Base-by-base conservation (phyloP, 257 asterid species). In the Nicotiana benthamiana region DNA sequence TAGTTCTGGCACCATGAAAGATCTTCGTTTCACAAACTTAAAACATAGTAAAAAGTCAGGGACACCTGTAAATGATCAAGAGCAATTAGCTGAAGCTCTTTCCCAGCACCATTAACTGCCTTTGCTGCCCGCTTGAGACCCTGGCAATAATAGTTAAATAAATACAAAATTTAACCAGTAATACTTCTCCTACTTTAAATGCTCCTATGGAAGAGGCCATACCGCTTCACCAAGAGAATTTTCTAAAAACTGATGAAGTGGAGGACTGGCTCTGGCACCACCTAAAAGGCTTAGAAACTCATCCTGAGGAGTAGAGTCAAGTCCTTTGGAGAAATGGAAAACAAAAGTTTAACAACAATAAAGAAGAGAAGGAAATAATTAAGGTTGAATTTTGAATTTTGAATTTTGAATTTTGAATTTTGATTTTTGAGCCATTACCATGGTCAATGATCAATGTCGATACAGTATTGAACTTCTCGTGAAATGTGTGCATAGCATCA, bases 191-290 rank as follows among this genome's bases (percentile, higher is more conserved):
- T 24, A 43, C 9, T 24, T 22, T 72, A 72, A 46, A 46, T 46
- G 9, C 24, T 72, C 60, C 60, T 15, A 60, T 72, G 40, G 60
- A 72, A 72, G 60, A 24, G 60, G 40, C 48, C 78, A 78, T 92
- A 94, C 99, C 85, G 94, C 94, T 93, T 95, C 99, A 85, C 99
- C 99, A 85, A 93, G 97, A 82, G 98, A 89, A 88, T 88, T 93
- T 56, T 89, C 99, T 83, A 95, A 87, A 90, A 95, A 95, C 83
- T 95, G 99, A 86, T 92, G 98, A 89, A 95, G 86, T 0, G 99
- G 89, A 6, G 99, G 99, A 87, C 99, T 95, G 74, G 96, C 94
- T 88, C 99, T 87, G 53, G 99, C 97, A 66, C 99, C 99, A 86
- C 97, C 92, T 89, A 95, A 87, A 85, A 95, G 87, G 90, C 97